Evolutionary conservation across 345 rosid species (phyloP), one percentile per base, ranked within the genome.

Genomic region (Boechera stricta): DNA sequence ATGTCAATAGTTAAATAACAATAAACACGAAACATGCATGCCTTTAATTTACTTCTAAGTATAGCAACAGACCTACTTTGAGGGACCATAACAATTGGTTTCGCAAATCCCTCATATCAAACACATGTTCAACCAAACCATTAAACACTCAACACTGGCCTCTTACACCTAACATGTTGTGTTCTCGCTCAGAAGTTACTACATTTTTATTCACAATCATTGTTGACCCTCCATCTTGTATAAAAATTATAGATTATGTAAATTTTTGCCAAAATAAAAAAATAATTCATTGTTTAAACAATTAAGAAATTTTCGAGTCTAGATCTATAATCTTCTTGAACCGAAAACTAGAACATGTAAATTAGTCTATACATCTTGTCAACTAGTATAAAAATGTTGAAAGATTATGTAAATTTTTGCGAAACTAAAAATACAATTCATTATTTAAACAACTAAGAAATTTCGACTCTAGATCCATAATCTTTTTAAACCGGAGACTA

Each of bases 41-140:
- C 71, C 66, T 70, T 70, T 64, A 77, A 77, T 71, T 77, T 70
- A 77, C 76, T 77, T 41, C 59, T 63, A 63, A 77, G 76, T 54
- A 54, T 70, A 70, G 11, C 15, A 47, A 63, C 52, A 76, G 80
- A 12, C 80, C 75, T 65, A 70, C 44, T 26, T 42, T n/a, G 16
- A 64, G 60, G 71, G 71, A 64, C 71, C 80, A 77, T 62, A 63
- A 55, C 66, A 44, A 54, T 55, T 70, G 42, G 16, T 44, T 33
- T 70, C 39, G 66, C 52, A n/a, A 62, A 70, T 62, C 26, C 9
- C 16, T 70, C 76, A 55, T 63, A 42, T 70, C 71, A 70, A 77
- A 63, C 66, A 55, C 80, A 77, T 70, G 80, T 70, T 60, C 74
- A 62, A 61, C 79, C 75, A 61, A 76, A 76, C 75, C 74, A 69